Evolutionary conservation across 2,329 filamentous ascomycete genomes (phyloP).

Genomic region (Monosporascus sp.): DNA sequence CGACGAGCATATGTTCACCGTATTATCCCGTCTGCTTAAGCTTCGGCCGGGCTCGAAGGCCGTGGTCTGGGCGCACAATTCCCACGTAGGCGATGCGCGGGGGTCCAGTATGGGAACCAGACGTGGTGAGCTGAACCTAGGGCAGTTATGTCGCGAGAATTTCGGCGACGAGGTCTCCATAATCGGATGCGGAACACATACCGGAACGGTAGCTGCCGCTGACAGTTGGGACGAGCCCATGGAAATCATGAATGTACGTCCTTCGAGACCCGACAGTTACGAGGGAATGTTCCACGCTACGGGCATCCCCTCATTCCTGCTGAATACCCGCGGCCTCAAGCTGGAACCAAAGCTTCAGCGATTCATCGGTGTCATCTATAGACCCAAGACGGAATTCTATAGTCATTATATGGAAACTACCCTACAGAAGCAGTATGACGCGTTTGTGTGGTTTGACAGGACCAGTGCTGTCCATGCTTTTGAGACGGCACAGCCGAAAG

Average conservation of each 20-base stretch:
- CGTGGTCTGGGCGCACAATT: slow-evolving; percentile 50
- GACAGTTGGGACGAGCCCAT: slow-evolving; percentile 45
- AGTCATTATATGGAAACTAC: slow-evolving; percentile 43
- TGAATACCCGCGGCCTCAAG: slow-evolving; percentile 38
- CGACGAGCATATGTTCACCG: slow-evolving; percentile 47
- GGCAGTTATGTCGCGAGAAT: slow-evolving; percentile 38
- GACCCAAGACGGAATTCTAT: slow-evolving; percentile 40
- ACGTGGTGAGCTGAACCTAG: slow-evolving; percentile 43
- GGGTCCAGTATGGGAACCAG: slow-evolving; percentile 41
- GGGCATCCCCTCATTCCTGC: slow-evolving; percentile 36
- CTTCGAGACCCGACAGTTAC: slow-evolving; percentile 41
- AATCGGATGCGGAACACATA: slow-evolving; percentile 41
- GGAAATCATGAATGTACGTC: slow-evolving; percentile 41
- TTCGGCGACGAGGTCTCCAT: slow-evolving; percentile 7
- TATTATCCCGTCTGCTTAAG: slow-evolving; percentile 37
- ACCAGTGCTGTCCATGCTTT: slow-evolving; percentile 38
- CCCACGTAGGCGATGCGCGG: slow-evolving; percentile 48
- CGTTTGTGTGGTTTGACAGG: slow-evolving; percentile 43
- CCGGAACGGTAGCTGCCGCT: slow-evolving; percentile 46
- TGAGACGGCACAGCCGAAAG: slow-evolving; percentile 38
- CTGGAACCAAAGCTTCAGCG: slow-evolving; percentile 36
- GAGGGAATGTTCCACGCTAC: slow-evolving; percentile 43
- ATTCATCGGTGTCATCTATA: slow-evolving; percentile 49
- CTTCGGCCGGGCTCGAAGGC: slow-evolving; percentile 35
- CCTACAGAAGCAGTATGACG: slow-evolving; percentile 44